A percentile compares a stretch with the other conserved stretches of the same genome.
These are phyloP conservation scores for Chenopodium quinoa DNA, from an alignment of 148 eudicot species.

Conservation along the genomic window DNA sequence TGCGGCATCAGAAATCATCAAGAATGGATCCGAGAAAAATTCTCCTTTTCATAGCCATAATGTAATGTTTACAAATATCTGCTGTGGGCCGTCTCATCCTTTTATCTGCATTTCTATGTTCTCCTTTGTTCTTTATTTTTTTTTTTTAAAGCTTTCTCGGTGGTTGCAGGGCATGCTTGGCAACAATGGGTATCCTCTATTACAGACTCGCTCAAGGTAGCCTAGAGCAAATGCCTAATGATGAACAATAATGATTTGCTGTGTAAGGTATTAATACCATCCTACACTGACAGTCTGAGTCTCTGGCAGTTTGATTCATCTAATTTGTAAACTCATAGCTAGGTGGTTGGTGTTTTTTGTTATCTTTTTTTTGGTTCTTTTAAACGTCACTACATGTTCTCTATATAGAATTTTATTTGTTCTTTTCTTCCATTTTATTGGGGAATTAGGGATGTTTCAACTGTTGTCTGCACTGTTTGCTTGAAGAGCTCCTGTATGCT, in stretches of 20 bases:
- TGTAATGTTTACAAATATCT: slow-evolving; percentile 45
- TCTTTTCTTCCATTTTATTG: background rate
- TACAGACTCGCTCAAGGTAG: slow-evolving; percentile 93
- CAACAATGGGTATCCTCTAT: slow-evolving; percentile 95
- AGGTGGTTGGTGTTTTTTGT: slow-evolving; percentile 1
- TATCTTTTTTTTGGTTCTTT: background rate
- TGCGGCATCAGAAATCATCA: slow-evolving; percentile 66
- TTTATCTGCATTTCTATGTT: slow-evolving; percentile 3
- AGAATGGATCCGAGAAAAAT: slow-evolving; percentile 97
- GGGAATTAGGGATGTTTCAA: background rate
- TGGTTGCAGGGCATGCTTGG: slow-evolving; percentile 93
- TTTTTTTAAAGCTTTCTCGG: background rate
- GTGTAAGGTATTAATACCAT: background rate
- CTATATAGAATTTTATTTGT: background rate
- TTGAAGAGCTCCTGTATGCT: background rate
- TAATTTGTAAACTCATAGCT: slow-evolving; percentile 16
- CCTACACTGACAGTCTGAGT: background rate
- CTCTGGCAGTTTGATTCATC: slow-evolving; percentile 13
- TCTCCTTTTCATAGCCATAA: slow-evolving; percentile 87
- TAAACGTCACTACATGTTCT: background rate
- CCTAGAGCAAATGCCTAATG: slow-evolving; percentile 53
- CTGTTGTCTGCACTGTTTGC: background rate
- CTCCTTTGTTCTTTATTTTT: background rate
- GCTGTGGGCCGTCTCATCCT: background rate
- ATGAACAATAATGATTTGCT: slow-evolving; percentile 48